Percentiles rank a stretch among this genome's conserved stretches.
Evolutionary conservation across 768 basidiomycete genomes (phyloP).

Genomic region (Galerina sulciceps): DNA sequence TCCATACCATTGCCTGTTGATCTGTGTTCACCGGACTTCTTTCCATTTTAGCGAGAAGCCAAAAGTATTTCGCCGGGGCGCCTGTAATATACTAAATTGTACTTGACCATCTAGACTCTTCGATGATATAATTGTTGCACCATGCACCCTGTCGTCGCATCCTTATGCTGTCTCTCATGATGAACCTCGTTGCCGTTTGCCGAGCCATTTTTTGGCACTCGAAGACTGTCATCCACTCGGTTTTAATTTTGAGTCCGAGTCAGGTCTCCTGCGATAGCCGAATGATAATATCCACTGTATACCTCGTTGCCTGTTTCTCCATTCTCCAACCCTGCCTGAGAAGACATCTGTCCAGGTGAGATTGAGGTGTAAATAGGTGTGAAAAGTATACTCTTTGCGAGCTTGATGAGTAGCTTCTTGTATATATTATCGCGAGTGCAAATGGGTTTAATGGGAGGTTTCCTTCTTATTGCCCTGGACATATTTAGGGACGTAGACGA

Average conservation of each 20-base stretch:
- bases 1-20: neutral
- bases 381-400: slow-evolving; percentile 1
- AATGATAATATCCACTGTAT: slow-evolving; percentile 9
- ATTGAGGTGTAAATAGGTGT: slow-evolving; percentile 3
- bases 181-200: neutral
- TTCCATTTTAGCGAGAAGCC: neutral
- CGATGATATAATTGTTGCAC: slow-evolving; percentile 5
- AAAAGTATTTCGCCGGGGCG: slow-evolving; percentile 9
- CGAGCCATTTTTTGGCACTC: neutral
- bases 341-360: slow-evolving; percentile 12
- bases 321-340: slow-evolving; percentile 14
- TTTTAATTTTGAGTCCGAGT: slow-evolving; percentile 6
- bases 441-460: neutral
- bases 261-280: slow-evolving; percentile 15
- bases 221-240: slow-evolving; percentile 1
- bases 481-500: neutral
- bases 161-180: neutral
- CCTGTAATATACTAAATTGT: slow-evolving; percentile 4
- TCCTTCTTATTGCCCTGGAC: slow-evolving; percentile 9
- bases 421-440: neutral
- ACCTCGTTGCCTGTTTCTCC: slow-evolving; percentile 9
- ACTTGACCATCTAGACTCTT: slow-evolving; percentile 4
- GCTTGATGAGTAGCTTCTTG: neutral
- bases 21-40: neutral
- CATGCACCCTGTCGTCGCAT: slow-evolving; percentile 7